phyloP scores from a whole-genome alignment of 208 protist genomes.

The Acanthamoeba royreba region DNA sequence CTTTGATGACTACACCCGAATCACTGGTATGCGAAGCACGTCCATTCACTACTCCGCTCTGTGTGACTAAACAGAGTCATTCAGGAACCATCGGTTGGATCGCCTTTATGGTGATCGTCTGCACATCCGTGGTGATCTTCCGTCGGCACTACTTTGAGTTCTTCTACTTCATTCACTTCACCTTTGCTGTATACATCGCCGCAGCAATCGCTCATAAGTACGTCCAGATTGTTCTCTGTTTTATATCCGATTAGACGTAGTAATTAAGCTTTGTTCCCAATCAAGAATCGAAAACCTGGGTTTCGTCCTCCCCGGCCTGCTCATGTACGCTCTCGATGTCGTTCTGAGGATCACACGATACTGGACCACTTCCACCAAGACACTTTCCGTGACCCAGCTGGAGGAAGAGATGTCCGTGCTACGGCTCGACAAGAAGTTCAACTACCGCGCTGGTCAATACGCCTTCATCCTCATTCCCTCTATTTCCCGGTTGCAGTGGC shows the following conservation, averaged over 20 bases:
- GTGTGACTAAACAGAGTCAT: background rate
- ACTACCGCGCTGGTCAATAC: conserved; percentile 24
- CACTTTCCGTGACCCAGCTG: background rate
- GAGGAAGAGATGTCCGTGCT: background rate
- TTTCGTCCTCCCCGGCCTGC: background rate
- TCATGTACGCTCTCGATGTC: background rate
- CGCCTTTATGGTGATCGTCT: background rate
- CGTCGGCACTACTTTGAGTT: background rate
- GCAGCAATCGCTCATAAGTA: background rate
- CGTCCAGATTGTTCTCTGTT: background rate
- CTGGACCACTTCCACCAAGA: background rate
- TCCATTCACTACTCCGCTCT: too few relatives aligned
- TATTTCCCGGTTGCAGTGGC: background rate
- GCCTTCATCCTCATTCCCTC: background rate
- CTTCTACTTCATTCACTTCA: background rate
- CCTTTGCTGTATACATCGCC: background rate
- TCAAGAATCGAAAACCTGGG: background rate
- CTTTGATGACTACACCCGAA: background rate
- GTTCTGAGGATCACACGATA: background rate
- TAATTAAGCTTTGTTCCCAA: background rate
- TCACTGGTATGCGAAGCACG: too few relatives aligned
- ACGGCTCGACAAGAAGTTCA: background rate
- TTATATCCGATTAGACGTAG: background rate
- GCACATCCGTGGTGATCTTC: background rate
- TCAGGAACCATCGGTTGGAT: background rate